These are phyloP conservation scores for Kondoa malvinella DNA, from an alignment of 768 basidiomycete species.

Conservation along the genomic window DNA sequence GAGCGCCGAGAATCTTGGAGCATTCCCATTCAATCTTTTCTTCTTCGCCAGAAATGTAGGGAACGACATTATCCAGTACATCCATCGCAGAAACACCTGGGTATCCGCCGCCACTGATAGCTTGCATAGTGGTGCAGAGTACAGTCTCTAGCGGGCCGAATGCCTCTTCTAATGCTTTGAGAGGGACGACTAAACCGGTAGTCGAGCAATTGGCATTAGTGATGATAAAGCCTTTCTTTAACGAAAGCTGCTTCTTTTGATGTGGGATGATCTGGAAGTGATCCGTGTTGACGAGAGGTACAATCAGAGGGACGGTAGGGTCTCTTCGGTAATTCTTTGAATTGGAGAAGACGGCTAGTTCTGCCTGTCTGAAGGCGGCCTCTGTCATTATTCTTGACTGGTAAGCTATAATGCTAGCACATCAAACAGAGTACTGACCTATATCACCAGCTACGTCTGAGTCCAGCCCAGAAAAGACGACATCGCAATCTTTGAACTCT, in stretches of 20 bases:
- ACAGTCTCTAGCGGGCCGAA: slow-evolving; percentile 89
- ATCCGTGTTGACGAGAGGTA: slow-evolving; percentile 79
- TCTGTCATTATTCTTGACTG: slow-evolving; percentile 44
- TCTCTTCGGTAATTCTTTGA: slow-evolving; percentile 92
- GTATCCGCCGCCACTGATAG: slow-evolving; percentile 95
- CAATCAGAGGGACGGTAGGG: slow-evolving; percentile 80
- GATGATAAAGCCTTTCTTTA: slow-evolving; percentile 73
- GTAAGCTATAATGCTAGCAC: not conserved
- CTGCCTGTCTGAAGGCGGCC: slow-evolving; percentile 63
- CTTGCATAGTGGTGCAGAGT: slow-evolving; percentile 90
- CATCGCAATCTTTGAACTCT: slow-evolving; percentile 58
- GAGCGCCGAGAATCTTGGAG: slow-evolving; percentile 81
- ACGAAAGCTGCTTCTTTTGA: slow-evolving; percentile 51
- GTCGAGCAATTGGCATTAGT: slow-evolving; percentile 98
- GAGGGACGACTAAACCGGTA: slow-evolving; percentile 79
- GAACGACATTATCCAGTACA: slow-evolving; percentile 89
- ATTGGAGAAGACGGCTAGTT: slow-evolving; percentile 87
- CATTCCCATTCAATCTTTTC: slow-evolving; percentile 99
- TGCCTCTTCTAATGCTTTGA: slow-evolving; percentile 67
- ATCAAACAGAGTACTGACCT: slow-evolving; percentile 50
- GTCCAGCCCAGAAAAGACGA: slow-evolving; percentile 93
- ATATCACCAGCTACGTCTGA: slow-evolving; percentile 87
- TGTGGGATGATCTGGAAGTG: slow-evolving; percentile 71
- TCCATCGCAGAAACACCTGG: slow-evolving; percentile 79
- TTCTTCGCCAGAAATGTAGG: slow-evolving; percentile 72